Conservation (phyloP, 176 grass and related monocot genomes). For the Phyllostachys edulis region DNA sequence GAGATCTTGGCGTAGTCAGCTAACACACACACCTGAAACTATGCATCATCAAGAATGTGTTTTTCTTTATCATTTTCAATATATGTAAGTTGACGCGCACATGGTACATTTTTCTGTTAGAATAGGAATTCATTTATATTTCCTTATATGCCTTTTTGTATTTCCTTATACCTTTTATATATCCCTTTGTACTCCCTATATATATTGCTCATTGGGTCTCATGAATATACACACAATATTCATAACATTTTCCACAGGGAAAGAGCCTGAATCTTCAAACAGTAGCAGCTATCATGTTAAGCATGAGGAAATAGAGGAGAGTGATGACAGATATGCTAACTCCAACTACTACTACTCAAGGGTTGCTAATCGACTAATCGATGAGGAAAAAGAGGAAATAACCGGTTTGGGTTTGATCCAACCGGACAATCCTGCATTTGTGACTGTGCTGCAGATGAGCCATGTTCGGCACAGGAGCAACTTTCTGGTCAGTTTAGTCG, state of each 20-base stretch:
- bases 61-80: background rate
- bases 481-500: conserved; percentile 28
- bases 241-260: conserved; percentile 18
- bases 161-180: too few relatives aligned
- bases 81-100: background rate
- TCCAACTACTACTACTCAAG: conserved; percentile 19
- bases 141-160: too few relatives aligned
- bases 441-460: conserved; percentile 19
- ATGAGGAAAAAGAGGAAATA: conserved; percentile 21
- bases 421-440: conserved; percentile 41
- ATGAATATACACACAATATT: too few relatives aligned
- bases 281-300: background rate
- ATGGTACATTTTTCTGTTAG: background rate
- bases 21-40: background rate
- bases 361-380: background rate
- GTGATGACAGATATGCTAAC: background rate
- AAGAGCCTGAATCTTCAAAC: conserved; percentile 13
- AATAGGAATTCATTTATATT: too few relatives aligned
- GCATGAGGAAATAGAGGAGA: background rate
- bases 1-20: background rate
- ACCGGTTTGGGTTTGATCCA: conserved; percentile 3
- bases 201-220: too few relatives aligned
- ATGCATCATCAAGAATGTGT: background rate
- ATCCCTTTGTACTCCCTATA: too few relatives aligned
- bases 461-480: background rate